Evolutionary conservation across 495 filamentous ascomycete genomes (phyloP), one percentile per base, ranked within the genome.

Genomic region (Penicillium daleae): DNA sequence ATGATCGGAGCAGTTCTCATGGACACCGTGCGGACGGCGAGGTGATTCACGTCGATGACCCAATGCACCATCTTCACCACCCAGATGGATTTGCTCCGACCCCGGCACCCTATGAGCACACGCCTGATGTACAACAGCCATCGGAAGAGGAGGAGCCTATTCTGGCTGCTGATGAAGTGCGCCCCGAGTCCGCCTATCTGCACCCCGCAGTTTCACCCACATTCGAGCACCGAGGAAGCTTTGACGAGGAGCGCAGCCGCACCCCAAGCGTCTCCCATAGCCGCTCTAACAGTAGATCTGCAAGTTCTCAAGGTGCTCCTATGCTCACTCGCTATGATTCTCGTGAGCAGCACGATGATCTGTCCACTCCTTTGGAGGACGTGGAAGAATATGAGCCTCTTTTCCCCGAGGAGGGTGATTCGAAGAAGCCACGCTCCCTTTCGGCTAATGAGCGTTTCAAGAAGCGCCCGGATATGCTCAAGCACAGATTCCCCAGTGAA

Each of bases 311-410:
- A 59, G 81, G 78, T 26, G 67, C 73, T 27, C 72, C 78, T 15
- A 67, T 71, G 49, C 71, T 87, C 19, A 72, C 81, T 35, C 78
- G 85, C 54, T 84, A 76, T 55, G 75, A 75, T 29, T 84, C 83
- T 24, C 81, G 81, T 35, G 82, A 84, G 6, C 78, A 85, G 31
- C 73, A 76, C 40, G 83, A 89, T 42, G 79, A 81, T 32, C 72
- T 74, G 68, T 81, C 80, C 37, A 92, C 90, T 0, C 91, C 92
- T 15, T 78, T 98, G 8, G 92, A 97, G 71, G 88, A 96, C 67
- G 90, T 96, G 0, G 90, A 96, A 59, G 94, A 97, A 71, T 97
- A 97, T 70, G 95, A 97, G 71, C 96, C 95, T 2, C 75, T 99
- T 22, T 98, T 99, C 74, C 89, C 90, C 3, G 94, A 98, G 31